Evolutionary conservation across 2,329 filamentous ascomycete species (phyloP).

Genomic region (Cladosporium sp.): DNA sequence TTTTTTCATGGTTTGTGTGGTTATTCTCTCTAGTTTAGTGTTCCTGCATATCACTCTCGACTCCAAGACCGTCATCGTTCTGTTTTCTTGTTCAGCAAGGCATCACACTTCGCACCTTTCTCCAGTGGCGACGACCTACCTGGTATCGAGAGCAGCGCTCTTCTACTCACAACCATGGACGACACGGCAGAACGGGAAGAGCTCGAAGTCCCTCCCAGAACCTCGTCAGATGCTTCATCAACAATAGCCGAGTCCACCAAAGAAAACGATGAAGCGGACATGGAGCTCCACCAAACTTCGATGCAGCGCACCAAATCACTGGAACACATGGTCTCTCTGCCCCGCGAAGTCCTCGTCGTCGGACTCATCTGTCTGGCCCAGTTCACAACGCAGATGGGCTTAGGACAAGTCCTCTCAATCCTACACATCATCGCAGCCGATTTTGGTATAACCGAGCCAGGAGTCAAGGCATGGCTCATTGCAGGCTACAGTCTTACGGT

Average conservation of each 20-base stretch:
- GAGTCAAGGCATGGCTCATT: slow-evolving; percentile 41
- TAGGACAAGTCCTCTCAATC: slow-evolving; percentile 25
- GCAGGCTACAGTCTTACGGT: slow-evolving; percentile 43
- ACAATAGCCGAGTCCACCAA: background rate
- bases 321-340: slow-evolving; percentile 24
- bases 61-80: background rate
- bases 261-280: background rate
- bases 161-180: background rate
- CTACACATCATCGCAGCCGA: slow-evolving; percentile 16
- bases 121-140: background rate
- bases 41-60: background rate
- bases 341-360: slow-evolving; percentile 28
- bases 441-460: slow-evolving; percentile 37
- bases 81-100: background rate
- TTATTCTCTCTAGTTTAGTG: background rate
- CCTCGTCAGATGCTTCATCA: slow-evolving; percentile 2
- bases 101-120: too few relatives aligned
- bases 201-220: background rate
- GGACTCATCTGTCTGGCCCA: slow-evolving; percentile 27
- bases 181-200: background rate
- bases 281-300: background rate
- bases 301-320: slow-evolving; percentile 20
- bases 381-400: slow-evolving; percentile 27
- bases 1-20: background rate
- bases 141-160: background rate